Evolutionary conservation across 1,284 basidiomycete genomes (phyloP), one percentile per base, ranked within the genome.

Genomic region (Meira nashicola): DNA sequence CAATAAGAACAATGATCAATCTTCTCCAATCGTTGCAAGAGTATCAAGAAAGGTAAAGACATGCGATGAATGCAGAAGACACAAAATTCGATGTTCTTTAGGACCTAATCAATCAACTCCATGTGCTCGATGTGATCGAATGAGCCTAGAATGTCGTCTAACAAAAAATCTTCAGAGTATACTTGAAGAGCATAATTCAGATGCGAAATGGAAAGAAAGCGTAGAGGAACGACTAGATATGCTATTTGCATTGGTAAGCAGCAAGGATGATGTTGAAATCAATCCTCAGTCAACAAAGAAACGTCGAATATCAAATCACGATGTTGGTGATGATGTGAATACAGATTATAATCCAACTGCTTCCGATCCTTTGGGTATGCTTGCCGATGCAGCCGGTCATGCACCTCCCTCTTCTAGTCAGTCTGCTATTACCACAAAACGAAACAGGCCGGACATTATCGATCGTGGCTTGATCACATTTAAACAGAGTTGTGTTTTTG

Each of bases 31-130:
- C 28, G 28, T 33, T 33, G 28, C 28, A 33, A 33, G 28, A 33
- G 28, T 33, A 33, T 33, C 28, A 33, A 33, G 28, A 33, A 33
- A 33, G 28, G 28, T 50, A 10, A 50, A 50, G 14, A 21, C 47
- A 15, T 50, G 47, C 47, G 47, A 50, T 25, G 47, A 25, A 37
- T 50, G 47, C 47, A 3, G 47, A 25, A n/a, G 33, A 15, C 23
- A 25, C 14, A 50, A 50, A 14, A 50, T 50, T 14, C 3, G 47
- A 37, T 50, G 47, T 14, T n/a, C 15, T 25, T 50, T 50, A 5
- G n/a, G 15, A 15, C 23, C 21, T 25, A 14, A 37, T 21, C n/a
- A 21, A 14, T 25, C 21, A 37, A n/a, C 47, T 14, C 40, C 40
- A 15, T 50, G 47, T 50, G 21, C 33, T 3, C 15, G 47, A 37